Evolutionary conservation across 257 asterid species (phyloP).

Genomic region (Marsdenia floribunda): DNA sequence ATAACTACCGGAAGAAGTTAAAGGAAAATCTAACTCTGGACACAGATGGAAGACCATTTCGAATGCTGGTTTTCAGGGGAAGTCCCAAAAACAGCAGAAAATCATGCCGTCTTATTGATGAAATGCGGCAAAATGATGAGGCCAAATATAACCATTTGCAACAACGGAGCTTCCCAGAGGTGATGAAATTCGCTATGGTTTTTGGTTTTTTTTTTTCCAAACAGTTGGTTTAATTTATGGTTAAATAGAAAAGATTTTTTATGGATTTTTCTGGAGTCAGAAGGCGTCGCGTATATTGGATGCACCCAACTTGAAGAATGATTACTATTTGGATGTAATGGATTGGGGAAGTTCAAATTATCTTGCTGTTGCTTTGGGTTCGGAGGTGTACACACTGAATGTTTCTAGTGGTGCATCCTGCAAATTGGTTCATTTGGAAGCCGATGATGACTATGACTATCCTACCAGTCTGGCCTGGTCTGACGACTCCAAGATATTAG

Average conservation of each 20-base stretch:
- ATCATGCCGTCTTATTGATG: conserved; percentile 40
- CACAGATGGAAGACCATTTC: conserved; percentile 70
- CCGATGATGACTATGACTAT: conserved; percentile 23
- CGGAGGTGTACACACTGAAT: conserved; percentile 44
- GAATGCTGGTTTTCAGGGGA: conserved; percentile 83
- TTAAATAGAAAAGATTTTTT: too few species aligned
- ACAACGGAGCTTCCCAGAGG: conserved; percentile 50
- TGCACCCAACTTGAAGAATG: conserved; percentile 48
- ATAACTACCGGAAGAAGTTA: conserved; percentile 41
- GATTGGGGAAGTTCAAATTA: conserved; percentile 72
- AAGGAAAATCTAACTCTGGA: conserved; percentile 47
- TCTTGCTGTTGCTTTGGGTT: conserved; percentile 59
- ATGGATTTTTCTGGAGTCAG: conserved; percentile 29
- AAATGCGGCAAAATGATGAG: conserved; percentile 45
- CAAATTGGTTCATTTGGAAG: conserved; percentile 21
- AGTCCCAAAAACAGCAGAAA: conserved; percentile 66
- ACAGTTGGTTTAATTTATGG: too few species aligned
- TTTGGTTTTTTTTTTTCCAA: too few species aligned
- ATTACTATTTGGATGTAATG: conserved; percentile 55
- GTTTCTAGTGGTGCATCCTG: conserved; percentile 21
- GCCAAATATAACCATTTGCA: conserved; percentile 19
- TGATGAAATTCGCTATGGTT: conserved; percentile 1
- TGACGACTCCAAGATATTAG: conserved; percentile 41
- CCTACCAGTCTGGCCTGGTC: conserved; percentile 75
- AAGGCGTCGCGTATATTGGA: conserved; percentile 39